phyloP scores from a whole-genome alignment of 768 basidiomycete genomes.

The Russula ochroleuca region DNA sequence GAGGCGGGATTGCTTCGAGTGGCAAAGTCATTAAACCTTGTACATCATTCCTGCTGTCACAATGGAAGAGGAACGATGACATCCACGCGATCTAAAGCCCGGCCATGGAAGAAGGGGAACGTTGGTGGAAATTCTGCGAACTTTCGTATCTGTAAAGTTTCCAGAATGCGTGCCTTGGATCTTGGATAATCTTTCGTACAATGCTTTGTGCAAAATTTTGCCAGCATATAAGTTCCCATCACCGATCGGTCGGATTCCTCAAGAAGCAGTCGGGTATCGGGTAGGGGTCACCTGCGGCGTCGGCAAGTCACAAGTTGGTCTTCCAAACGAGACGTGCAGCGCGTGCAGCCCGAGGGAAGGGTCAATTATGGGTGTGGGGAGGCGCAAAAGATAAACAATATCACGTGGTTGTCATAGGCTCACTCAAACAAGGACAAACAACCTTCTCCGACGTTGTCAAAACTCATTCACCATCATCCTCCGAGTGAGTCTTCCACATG shows the following conservation, averaged over 20 bases:
- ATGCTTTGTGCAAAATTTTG: background rate
- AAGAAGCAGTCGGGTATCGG: slow-evolving; percentile 8
- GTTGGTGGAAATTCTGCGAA: slow-evolving; percentile 5
- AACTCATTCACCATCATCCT: slow-evolving; percentile 7
- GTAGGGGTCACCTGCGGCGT: slow-evolving; percentile 15
- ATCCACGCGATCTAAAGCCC: slow-evolving; percentile 1
- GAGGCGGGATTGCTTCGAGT: background rate
- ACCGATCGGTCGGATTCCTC: slow-evolving; percentile 23
- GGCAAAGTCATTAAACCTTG: background rate
- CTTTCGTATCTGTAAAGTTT: background rate
- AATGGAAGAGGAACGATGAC: background rate
- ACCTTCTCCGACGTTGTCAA: background rate
- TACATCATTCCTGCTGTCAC: background rate
- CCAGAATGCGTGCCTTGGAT: slow-evolving; percentile 1
- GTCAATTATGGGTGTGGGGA: slow-evolving; percentile 4
- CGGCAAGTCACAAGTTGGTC: slow-evolving; percentile 6
- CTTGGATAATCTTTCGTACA: background rate
- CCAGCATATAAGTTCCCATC: slow-evolving; percentile 10
- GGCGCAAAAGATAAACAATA: background rate
- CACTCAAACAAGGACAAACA: background rate
- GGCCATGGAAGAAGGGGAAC: background rate
- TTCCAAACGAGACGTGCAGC: background rate
- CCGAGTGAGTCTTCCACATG: slow-evolving; percentile 21
- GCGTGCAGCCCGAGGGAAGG: background rate
- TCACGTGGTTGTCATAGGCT: slow-evolving; percentile 16